Evolutionary conservation across 768 basidiomycete species (phyloP), one percentile per base, ranked within the genome.

Genomic region (Leccinum uliginosum): DNA sequence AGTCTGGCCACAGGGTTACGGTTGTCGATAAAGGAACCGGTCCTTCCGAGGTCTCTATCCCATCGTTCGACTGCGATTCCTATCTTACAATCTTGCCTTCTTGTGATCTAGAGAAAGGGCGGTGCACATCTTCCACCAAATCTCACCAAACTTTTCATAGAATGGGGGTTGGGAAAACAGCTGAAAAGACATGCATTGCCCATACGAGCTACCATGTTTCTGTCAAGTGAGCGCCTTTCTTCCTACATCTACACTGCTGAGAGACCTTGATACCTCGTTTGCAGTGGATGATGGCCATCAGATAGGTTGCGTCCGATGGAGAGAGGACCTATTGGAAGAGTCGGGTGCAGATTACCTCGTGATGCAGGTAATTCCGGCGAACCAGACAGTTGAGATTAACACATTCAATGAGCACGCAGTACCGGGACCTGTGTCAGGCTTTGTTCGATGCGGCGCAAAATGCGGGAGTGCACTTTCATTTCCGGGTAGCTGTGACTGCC

Each of bases 1-100:
- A 76, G 56, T 78, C 80, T 12, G 86, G 86, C 5, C 86, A 88
- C 69, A 71, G 74, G 27, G 84, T 87, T 32, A 73, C 76, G 1
- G 76, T 88, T 2, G 58, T 87, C 24, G 86, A 87, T 59, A 74
- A 77, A 58, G 74, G 73, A 12, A 69, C 74, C 57, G 80, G 79
- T 21, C 76, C 75, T 21, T 65, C 70, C 24, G 73, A 75, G 61
- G 78, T 79, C 17, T n/a, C 49, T 34, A 4, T 32, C 11, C 14
- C 19, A 15, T 38, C 55, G 8, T 30, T 23, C 34, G 38, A 23
- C 55, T 14, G 6, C 30, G 7, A 26, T 32, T 15, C 49, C 11
- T 32, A 3, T 17, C 40, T 58, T 23, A 54, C 50, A 6, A 45
- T 55, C 11, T 19, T 10, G 19, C 19, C 6, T 54, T 54, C 38